Evolutionary conservation across 768 basidiomycete genomes (phyloP).

Genomic region (Chlorophyllum brunneum): DNA sequence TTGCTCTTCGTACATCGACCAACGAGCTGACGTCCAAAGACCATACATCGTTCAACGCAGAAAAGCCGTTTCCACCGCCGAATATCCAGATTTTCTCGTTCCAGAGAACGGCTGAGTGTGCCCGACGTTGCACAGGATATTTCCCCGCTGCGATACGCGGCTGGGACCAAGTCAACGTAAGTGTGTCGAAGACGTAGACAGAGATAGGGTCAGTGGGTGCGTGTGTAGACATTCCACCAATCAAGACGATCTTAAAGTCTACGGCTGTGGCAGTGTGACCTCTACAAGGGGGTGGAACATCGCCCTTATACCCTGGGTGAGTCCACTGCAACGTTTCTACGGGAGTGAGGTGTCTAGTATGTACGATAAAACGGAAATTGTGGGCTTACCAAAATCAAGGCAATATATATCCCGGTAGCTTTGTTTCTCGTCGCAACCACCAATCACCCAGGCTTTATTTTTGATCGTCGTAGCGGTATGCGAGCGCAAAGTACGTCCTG

Average conservation of each 20-base stretch:
- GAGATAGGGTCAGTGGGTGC: conserved; percentile 83
- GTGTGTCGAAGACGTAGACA: conserved; percentile 80
- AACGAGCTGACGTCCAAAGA: conserved; percentile 55
- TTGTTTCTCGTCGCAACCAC: conserved; percentile 81
- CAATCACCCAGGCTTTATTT: conserved; percentile 79
- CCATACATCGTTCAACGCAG: conserved; percentile 89
- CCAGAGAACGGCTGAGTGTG: conserved; percentile 83
- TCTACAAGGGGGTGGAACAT: conserved; percentile 75
- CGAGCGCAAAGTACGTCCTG: conserved; percentile 68
- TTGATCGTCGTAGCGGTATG: conserved; percentile 87
- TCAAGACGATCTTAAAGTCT: conserved; percentile 73
- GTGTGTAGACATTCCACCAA: conserved; percentile 83
- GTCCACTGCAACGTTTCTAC: conserved; percentile 89
- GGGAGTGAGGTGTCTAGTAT: background rate
- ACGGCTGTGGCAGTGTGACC: conserved; percentile 87
- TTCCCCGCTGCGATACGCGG: conserved; percentile 37
- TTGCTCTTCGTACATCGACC: conserved; percentile 23
- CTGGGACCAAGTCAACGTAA: conserved; percentile 59
- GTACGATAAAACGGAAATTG: conserved; percentile 13
- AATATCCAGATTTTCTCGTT: conserved; percentile 76
- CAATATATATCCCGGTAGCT: conserved; percentile 75
- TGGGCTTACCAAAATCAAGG: conserved; percentile 68
- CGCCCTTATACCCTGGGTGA: conserved; percentile 69
- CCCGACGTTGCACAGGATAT: conserved; percentile 66
- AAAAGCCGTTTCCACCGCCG: conserved; percentile 87